Conservation (phyloP, 2,329 filamentous ascomycete genomes). For the Neonectria neomacrospora region DNA sequence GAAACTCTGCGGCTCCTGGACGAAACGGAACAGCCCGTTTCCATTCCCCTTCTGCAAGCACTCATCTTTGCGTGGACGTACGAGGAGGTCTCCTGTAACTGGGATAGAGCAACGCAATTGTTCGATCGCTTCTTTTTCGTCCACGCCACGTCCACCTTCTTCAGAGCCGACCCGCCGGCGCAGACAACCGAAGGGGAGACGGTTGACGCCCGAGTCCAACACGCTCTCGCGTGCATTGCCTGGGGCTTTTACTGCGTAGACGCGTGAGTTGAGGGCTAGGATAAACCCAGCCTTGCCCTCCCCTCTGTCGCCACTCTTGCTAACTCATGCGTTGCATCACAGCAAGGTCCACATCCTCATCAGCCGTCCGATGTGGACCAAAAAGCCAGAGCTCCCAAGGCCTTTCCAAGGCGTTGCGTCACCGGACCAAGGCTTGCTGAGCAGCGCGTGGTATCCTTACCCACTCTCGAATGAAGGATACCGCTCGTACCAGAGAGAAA, state of each 20-base stretch:
- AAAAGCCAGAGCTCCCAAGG: not conserved
- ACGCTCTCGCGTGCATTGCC: conserved; percentile 26
- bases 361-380: not conserved
- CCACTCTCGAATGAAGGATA: conserved; percentile 5
- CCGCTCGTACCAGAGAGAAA: not conserved
- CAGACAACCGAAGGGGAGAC: not conserved
- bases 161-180: not conserved
- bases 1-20: conserved; percentile 25
- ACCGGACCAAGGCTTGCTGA: not conserved
- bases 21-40: not conserved
- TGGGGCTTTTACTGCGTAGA: conserved; percentile 42
- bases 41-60: conserved; percentile 34
- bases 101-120: not conserved
- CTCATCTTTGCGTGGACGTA: conserved; percentile 34
- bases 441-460: conserved; percentile 27
- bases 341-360: conserved; percentile 1
- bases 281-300: no score
- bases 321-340: not conserved
- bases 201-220: not conserved
- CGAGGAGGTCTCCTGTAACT: conserved; percentile 28
- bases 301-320: not conserved
- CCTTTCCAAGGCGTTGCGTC: not conserved
- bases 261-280: conserved; percentile 24
- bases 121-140: not conserved
- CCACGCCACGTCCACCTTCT: not conserved